phyloP scores from a whole-genome alignment of 257 asterid genomes.

The Solanum clarkiae region DNA sequence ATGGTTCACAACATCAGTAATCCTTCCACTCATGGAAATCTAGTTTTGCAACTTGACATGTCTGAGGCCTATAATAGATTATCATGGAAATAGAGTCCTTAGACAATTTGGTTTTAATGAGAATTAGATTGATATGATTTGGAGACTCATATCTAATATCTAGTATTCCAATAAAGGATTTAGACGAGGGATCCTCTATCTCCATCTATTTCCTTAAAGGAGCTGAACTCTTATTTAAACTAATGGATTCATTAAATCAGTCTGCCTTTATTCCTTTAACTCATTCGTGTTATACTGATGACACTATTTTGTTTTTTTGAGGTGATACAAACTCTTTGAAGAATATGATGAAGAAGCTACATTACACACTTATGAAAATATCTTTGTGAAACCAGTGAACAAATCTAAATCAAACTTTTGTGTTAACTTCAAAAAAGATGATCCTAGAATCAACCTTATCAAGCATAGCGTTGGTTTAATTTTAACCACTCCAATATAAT shows the following conservation, averaged over 20 bases:
- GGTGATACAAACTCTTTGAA: neutral
- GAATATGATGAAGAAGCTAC: neutral
- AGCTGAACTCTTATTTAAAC: neutral
- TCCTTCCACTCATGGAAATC: neutral
- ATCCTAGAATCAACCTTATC: neutral
- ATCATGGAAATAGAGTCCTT: neutral
- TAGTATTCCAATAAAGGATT: neutral
- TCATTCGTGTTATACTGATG: neutral
- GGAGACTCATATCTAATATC: neutral
- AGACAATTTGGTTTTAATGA: neutral
- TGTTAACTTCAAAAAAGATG: neutral
- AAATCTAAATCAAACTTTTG: neutral
- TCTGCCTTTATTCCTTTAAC: neutral
- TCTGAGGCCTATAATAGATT: neutral
- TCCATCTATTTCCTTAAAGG: neutral
- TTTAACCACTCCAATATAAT: neutral
- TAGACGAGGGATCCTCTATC: neutral
- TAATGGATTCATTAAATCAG: neutral
- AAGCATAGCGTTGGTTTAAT: neutral
- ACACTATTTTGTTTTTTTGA: neutral
- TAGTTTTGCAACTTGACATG: neutral
- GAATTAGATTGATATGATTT: neutral
- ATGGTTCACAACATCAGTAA: neutral
- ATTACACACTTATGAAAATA: neutral
- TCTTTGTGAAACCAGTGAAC: neutral